Conservation (phyloP, 208 protist genomes). For the Trypanosoma melophagium region DNA sequence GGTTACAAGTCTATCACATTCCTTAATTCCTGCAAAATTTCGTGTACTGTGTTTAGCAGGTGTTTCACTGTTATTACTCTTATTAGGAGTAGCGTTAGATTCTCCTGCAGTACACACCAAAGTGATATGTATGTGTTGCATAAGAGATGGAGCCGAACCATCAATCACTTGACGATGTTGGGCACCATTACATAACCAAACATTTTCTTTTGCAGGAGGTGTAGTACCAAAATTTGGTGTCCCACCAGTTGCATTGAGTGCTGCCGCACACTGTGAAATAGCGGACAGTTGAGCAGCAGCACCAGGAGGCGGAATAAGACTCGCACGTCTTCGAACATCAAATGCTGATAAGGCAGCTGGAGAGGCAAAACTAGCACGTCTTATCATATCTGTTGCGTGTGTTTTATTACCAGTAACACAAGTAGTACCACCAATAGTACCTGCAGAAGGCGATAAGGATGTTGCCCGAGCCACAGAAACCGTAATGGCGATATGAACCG, state of each 20-base stretch:
- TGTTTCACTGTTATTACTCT: neutral
- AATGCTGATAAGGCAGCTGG: too few relatives aligned
- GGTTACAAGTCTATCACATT: constrained; percentile 31
- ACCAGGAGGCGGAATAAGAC: neutral
- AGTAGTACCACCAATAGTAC: neutral
- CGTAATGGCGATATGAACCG: constrained; percentile 5
- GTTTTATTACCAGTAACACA: neutral
- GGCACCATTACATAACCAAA: neutral
- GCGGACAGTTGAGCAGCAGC: neutral
- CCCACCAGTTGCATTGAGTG: neutral
- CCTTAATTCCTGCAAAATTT: neutral
- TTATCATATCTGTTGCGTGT: neutral
- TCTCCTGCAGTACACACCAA: constrained; percentile 1
- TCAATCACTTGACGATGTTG: constrained; percentile 17
- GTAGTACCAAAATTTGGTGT: neutral
- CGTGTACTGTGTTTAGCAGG: neutral
- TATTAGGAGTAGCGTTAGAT: neutral
- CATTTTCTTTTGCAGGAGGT: neutral
- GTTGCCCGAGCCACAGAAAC: neutral
- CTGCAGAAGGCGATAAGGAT: neutral
- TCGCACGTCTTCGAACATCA: neutral
- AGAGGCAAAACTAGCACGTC: neutral
- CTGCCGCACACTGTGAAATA: neutral
- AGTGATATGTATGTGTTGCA: constrained; percentile 16
- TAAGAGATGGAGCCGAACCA: neutral